Base-by-base conservation (phyloP, 2,329 filamentous ascomycete species). In the Curvularia verruculosa region DNA sequence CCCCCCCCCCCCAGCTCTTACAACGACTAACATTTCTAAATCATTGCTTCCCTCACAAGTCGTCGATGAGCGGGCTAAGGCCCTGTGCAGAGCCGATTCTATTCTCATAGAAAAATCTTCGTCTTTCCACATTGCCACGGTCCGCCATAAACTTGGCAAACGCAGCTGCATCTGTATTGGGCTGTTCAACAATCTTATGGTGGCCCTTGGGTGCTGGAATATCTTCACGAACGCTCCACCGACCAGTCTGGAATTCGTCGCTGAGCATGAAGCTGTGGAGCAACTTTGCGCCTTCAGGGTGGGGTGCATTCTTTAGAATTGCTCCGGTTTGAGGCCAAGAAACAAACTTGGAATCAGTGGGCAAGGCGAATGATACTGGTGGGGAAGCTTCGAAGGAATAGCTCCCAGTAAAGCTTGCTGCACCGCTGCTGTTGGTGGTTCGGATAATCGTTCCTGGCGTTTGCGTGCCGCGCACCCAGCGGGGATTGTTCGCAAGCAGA, bases 401-500 rank as follows among this genome's bases (percentile, higher is more conserved):
- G 0, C 52, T 28, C 1, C 60, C 57, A 2, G 58, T 63, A 44
- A 73, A 74, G 23, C 63, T 52, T 3, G 61, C 66, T 1, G 49
- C 55, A 37, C 62, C 66, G 19, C 58, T 55, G 56, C 47, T 65
- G 60, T 73, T 72, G 24, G 59, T 57, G 12, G 68, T 31, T 3
- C 39, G 19, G 28, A 80, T 47, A 9, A 82, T 58, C 0, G 75
- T 74, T 1, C 40, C 53, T 0, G 82, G 81, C 0, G 81, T 83
- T 1, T 69, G 72, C 0, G 79, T 80, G 8, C 83, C 83, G 23
- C 83, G 82, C 15, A 85, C 82, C 83, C 83, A 85, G 36, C 70
- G 73, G 0, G 82, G 80, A 61, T 84, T 81, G 60, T 84, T 81
- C 12, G 74, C 61, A 1, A 83, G 62, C 0, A 85, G 75, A 3